Conservation (phyloP, 1,284 basidiomycete species). For the Phellopilus nigrolimitatus region DNA sequence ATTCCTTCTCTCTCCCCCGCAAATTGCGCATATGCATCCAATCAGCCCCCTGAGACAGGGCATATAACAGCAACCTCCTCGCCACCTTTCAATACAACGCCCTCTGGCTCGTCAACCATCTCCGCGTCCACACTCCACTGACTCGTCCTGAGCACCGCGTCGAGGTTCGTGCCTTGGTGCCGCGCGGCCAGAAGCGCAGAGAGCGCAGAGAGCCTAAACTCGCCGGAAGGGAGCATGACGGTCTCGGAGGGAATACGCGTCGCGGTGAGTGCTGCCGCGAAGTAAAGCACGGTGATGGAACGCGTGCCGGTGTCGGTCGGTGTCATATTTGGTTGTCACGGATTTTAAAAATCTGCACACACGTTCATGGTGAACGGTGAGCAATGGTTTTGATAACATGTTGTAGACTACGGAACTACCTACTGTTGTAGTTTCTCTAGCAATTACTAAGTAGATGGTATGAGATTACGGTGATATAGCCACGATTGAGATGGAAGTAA, state of each 20-base stretch:
- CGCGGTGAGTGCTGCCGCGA: constrained; percentile 72
- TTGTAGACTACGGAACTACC: no score
- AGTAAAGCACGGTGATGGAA: constrained; percentile 68
- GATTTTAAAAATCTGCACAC: no score
- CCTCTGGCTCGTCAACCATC: constrained; percentile 61
- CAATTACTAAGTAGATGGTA: no score
- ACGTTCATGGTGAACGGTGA: no score
- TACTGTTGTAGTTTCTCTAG: no score
- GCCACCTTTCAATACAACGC: constrained; percentile 55
- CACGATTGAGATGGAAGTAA: no score
- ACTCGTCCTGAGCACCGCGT: constrained; percentile 49
- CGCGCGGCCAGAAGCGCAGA: constrained; percentile 43
- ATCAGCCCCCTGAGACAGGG: constrained; percentile 73
- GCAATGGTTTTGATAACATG: no score
- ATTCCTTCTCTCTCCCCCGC: background rate
- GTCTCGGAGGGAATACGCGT: constrained; percentile 50
- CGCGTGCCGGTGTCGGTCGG: no score
- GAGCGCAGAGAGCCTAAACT: constrained; percentile 51
- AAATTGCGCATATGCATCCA: background rate
- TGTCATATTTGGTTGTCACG: no score
- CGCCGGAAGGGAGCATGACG: constrained; percentile 35
- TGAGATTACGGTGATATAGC: no score
- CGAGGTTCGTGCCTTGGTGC: constrained; percentile 48
- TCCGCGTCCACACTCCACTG: constrained; percentile 78
- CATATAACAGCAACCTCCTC: constrained; percentile 80